A percentile compares a stretch with the other conserved stretches of the same genome.
phyloP scores from a whole-genome alignment of 441 rosid genomes.

The Dalechampia spathulata region DNA sequence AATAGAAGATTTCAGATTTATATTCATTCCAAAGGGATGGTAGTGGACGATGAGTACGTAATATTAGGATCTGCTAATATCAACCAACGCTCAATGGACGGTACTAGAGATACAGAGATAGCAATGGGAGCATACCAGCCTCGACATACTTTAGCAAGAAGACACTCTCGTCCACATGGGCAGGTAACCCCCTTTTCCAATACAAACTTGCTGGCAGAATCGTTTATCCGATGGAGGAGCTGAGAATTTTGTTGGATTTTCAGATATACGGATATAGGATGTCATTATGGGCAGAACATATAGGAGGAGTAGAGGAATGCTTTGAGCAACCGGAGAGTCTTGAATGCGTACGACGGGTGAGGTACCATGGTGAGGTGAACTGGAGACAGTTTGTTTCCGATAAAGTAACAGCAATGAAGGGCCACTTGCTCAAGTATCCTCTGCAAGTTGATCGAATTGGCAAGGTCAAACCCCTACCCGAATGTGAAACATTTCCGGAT shows the following conservation, averaged over 20 bases:
- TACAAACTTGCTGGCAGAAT: too few species aligned
- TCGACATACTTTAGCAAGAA: slow-evolving; percentile 58
- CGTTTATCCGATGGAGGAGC: too few species aligned
- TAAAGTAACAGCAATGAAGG: slow-evolving; percentile 68
- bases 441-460: slow-evolving; percentile 80
- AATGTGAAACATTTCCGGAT: slow-evolving; percentile 70
- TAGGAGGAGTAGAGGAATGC: slow-evolving; percentile 55
- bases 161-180: slow-evolving; percentile 50
- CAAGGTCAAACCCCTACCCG: slow-evolving; percentile 64
- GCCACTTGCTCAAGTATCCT: slow-evolving; percentile 80
- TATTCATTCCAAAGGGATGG: slow-evolving; percentile 95
- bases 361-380: slow-evolving; percentile 45
- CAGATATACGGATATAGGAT: slow-evolving; percentile 86
- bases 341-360: slow-evolving; percentile 72
- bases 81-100: slow-evolving; percentile 93
- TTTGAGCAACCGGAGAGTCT: slow-evolving; percentile 63
- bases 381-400: slow-evolving; percentile 74
- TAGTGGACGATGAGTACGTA: slow-evolving; percentile 83
- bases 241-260: neutral
- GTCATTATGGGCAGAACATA: slow-evolving; percentile 96
- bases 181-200: slow-evolving; percentile 42
- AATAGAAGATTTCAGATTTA: slow-evolving; percentile 86
- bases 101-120: slow-evolving; percentile 91
- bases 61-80: slow-evolving; percentile 91
- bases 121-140: slow-evolving; percentile 99